Evolutionary conservation across 2,329 filamentous ascomycete genomes (phyloP).

Genomic region (Tolypocladium amazonense): DNA sequence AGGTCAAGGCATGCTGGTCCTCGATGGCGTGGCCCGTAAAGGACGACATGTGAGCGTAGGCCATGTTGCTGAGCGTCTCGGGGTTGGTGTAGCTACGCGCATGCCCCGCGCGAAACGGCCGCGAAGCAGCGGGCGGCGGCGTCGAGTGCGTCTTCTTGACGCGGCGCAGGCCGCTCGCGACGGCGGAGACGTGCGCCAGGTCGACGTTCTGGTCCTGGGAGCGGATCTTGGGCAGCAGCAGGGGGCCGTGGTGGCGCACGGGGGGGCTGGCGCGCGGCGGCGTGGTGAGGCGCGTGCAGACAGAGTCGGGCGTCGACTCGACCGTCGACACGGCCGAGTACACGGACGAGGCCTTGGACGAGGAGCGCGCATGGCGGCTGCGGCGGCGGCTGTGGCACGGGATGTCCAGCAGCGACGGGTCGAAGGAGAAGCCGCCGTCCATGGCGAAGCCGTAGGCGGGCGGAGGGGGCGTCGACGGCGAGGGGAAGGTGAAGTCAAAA

Average conservation of each 20-base stretch:
- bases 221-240: slow-evolving; percentile 76
- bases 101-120: slow-evolving; percentile 34
- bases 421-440: slow-evolving; percentile 36
- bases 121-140: slow-evolving; percentile 6
- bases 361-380: slow-evolving; percentile 48
- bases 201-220: slow-evolving; percentile 72
- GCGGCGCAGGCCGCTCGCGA: slow-evolving; percentile 2
- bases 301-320: slow-evolving; percentile 49
- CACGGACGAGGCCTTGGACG: slow-evolving; percentile 55
- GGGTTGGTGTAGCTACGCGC: slow-evolving; percentile 51
- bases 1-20: slow-evolving; percentile 11
- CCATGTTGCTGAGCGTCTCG: slow-evolving; percentile 35
- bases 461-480: slow-evolving; percentile 16
- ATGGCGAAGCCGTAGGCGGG: slow-evolving; percentile 12
- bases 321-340: slow-evolving; percentile 49
- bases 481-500: slow-evolving; percentile 49
- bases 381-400: slow-evolving; percentile 33
- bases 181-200: slow-evolving; percentile 1
- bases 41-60: slow-evolving; percentile 27
- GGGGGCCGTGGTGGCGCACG: slow-evolving; percentile 66
- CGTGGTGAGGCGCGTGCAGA: slow-evolving; percentile 57
- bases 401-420: slow-evolving; percentile 45
- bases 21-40: slow-evolving; percentile 12
- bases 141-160: slow-evolving; percentile 14
- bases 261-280: slow-evolving; percentile 56